A percentile compares a stretch with the other conserved stretches of the same genome.
These are phyloP conservation scores for Carex sylvatica DNA, from an alignment of 202 grass and related monocot genomes.

Conservation along the genomic window DNA sequence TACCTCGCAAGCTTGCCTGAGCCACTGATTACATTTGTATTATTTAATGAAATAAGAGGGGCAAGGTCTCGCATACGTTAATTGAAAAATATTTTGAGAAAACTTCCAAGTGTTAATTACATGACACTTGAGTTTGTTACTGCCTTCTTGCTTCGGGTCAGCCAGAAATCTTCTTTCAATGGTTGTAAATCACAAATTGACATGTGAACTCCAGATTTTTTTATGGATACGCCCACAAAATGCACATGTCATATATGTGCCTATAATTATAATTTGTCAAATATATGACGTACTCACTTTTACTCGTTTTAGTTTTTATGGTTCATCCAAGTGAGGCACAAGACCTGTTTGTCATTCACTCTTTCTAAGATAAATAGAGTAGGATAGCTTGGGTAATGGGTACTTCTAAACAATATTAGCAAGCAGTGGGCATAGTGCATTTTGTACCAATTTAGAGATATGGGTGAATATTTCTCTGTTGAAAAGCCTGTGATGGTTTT, in stretches of 20 bases:
- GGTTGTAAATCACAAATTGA: neutral
- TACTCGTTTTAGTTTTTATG: neutral
- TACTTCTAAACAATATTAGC: neutral
- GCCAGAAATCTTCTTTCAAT: conserved; percentile 88
- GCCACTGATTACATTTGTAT: conserved; percentile 66
- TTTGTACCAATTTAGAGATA: neutral
- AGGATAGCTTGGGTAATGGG: neutral
- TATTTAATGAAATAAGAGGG: conserved; percentile 82
- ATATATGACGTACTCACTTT: neutral
- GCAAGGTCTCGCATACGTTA: conserved; percentile 76
- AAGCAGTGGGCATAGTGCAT: neutral
- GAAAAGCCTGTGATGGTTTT: neutral
- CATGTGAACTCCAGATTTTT: neutral
- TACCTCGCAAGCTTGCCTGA: conserved; percentile 94
- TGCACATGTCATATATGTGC: neutral
- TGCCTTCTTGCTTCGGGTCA: conserved; percentile 75
- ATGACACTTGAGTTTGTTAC: conserved; percentile 94
- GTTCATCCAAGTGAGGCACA: neutral
- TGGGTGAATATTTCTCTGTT: neutral
- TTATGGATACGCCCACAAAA: neutral
- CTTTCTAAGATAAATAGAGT: neutral
- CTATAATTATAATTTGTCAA: neutral
- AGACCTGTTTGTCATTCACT: neutral
- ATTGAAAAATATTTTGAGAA: conserved; percentile 90
- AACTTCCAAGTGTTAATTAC: conserved; percentile 93